These are phyloP conservation scores for Acanthamoeba triangularis DNA, from an alignment of 208 protist species.

Conservation along the genomic window DNA sequence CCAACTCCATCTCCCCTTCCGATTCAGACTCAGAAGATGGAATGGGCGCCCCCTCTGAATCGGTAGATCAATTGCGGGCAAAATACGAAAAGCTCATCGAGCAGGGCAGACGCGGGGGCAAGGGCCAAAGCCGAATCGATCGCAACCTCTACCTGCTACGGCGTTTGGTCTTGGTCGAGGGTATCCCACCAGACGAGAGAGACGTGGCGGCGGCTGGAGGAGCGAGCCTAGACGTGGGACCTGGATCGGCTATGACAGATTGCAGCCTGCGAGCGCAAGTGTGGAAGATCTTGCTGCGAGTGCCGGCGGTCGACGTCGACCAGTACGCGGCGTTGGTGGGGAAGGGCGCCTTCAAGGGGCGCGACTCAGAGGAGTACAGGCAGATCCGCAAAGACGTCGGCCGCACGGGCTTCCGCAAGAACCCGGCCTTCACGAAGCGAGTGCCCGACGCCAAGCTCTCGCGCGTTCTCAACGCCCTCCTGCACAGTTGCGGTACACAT, in stretches of 20 bases:
- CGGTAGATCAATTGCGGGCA: background rate
- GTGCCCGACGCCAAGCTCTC: slow-evolving; percentile 82
- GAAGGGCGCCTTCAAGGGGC: slow-evolving; percentile 72
- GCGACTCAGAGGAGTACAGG: slow-evolving; percentile 69
- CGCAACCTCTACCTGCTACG: slow-evolving; percentile 79
- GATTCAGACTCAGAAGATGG: slow-evolving; percentile 59
- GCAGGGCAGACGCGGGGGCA: background rate
- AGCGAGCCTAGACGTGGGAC: slow-evolving; percentile 55
- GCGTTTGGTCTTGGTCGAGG: slow-evolving; percentile 79
- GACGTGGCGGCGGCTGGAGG: background rate
- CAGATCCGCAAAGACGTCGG: slow-evolving; percentile 84
- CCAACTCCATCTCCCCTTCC: slow-evolving; percentile 19
- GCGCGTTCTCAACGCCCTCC: slow-evolving; percentile 86
- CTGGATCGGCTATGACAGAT: background rate
- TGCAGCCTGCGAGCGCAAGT: slow-evolving; percentile 86
- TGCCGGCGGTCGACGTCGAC: slow-evolving; percentile 77
- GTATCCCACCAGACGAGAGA: slow-evolving; percentile 78
- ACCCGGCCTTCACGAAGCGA: slow-evolving; percentile 80
- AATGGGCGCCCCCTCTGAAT: background rate
- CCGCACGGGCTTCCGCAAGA: slow-evolving; percentile 83
- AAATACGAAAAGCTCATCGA: slow-evolving; percentile 54
- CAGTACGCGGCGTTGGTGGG: slow-evolving; percentile 84
- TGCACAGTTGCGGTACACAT: slow-evolving; percentile 73
- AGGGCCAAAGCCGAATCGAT: slow-evolving; percentile 32
- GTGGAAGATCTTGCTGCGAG: slow-evolving; percentile 89